These are phyloP conservation scores for Alternaria brassicicola DNA, from an alignment of 2,329 filamentous ascomycete genomes.

Conservation along the genomic window DNA sequence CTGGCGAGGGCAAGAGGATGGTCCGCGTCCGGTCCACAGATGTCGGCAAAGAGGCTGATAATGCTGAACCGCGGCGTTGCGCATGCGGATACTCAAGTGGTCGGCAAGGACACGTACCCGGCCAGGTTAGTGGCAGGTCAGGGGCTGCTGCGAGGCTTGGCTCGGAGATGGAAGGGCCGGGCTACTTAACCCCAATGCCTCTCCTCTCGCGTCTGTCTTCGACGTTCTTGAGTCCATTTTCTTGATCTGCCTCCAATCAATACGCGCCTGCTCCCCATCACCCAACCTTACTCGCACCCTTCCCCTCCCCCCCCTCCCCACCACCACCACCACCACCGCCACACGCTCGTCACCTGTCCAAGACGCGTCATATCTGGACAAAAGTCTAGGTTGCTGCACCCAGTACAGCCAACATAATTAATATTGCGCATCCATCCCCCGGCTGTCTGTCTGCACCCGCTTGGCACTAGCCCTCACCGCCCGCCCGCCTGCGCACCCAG, in stretches of 20 bases:
- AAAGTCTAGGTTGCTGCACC: slow-evolving; percentile 11
- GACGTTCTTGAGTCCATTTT: slow-evolving; percentile 28
- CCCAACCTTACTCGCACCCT: slow-evolving; percentile 31
- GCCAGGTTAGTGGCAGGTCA: slow-evolving; percentile 29
- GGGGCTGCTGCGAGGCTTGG: slow-evolving; percentile 36
- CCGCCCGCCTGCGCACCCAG: slow-evolving; percentile 22
- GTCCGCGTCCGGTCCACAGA: neutral
- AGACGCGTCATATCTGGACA: neutral
- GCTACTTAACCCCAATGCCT: slow-evolving; percentile 27
- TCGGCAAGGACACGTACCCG: slow-evolving; percentile 23
- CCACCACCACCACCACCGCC: no score
- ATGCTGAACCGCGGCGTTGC: slow-evolving; percentile 1
- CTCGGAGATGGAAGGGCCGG: slow-evolving; percentile 28
- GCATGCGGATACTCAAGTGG: slow-evolving; percentile 7
- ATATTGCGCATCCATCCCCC: slow-evolving; percentile 22
- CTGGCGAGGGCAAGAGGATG: neutral
- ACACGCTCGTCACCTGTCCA: slow-evolving; percentile 15
- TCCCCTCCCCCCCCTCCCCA: no score
- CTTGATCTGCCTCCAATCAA: slow-evolving; percentile 45
- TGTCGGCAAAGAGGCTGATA: neutral
- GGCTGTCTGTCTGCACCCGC: slow-evolving; percentile 27
- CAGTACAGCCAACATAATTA: slow-evolving; percentile 11
- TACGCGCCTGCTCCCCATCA: slow-evolving; percentile 39
- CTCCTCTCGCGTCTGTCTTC: slow-evolving; percentile 27
- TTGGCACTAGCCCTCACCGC: slow-evolving; percentile 26